Evolutionary conservation across 2,329 filamentous ascomycete species (phyloP).

Genomic region (Colletotrichum gigasporum): DNA sequence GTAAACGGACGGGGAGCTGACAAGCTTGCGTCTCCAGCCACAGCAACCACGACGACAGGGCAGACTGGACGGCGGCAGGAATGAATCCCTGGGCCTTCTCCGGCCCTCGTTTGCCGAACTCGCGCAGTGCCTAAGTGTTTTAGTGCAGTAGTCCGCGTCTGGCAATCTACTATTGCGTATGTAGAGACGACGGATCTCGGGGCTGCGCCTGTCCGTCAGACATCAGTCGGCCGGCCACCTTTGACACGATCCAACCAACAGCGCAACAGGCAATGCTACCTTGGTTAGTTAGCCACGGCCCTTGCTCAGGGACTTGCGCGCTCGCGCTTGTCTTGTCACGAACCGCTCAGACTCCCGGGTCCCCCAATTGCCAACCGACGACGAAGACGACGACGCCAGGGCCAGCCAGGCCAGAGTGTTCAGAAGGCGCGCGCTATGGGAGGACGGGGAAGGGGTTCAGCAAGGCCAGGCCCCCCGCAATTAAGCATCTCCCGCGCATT

Average conservation of each 20-base stretch:
- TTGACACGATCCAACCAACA: conserved; percentile 18
- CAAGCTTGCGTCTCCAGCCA: conserved; percentile 20
- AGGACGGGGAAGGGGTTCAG: not conserved
- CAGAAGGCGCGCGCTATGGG: too few relatives aligned
- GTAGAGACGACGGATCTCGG: too few relatives aligned
- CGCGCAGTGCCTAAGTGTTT: too few relatives aligned
- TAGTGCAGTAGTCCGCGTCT: too few relatives aligned
- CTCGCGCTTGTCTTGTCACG: too few relatives aligned
- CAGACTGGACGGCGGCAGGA: not conserved
- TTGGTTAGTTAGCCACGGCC: not conserved
- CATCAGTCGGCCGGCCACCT: conserved; percentile 18
- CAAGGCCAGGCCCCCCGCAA: not conserved
- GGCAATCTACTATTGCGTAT: too few relatives aligned
- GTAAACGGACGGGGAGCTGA: conserved; percentile 12
- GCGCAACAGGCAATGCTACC: not conserved
- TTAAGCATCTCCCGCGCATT: conserved; percentile 19
- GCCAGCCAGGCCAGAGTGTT: not conserved
- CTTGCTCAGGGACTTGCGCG: not conserved
- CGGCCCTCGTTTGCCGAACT: not conserved
- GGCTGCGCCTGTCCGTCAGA: conserved; percentile 16
- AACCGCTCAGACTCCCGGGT: conserved; percentile 9
- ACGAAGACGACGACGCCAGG: not conserved
- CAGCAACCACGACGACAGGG: conserved; percentile 15
- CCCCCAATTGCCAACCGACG: not conserved
- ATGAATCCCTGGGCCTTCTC: not conserved